A percentile compares a stretch with the other conserved stretches of the same genome.
Evolutionary conservation across 192 early-diverging fungal genomes (phyloP).

Genomic region (Phlyctochytrium arcticum): DNA sequence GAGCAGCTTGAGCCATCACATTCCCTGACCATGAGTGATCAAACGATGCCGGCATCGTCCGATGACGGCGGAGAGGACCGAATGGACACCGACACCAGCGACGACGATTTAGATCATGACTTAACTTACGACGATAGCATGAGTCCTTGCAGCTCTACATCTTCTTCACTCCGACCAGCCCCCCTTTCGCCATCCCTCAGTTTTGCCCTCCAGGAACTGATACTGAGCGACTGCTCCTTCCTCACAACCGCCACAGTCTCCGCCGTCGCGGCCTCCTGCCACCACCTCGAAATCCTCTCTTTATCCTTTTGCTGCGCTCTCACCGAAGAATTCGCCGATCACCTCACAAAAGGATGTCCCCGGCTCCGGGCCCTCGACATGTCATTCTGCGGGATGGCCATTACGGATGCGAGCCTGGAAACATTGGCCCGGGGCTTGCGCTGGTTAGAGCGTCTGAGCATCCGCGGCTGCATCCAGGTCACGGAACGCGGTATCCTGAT

Average conservation of each 20-base stretch:
- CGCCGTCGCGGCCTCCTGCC: constrained; percentile 49
- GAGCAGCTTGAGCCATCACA: background rate
- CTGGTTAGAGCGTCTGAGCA: constrained; percentile 44
- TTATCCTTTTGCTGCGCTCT: constrained; percentile 77
- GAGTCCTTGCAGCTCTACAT: too few species aligned
- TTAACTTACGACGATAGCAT: too few species aligned
- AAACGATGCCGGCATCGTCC: too few species aligned
- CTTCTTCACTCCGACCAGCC: too few species aligned
- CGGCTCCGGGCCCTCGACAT: constrained; percentile 55
- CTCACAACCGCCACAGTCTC: constrained; percentile 63
- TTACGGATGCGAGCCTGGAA: constrained; percentile 58
- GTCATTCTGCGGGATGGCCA: constrained; percentile 68
- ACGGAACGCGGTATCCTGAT: constrained; percentile 27
- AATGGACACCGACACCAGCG: background rate
- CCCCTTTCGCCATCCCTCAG: background rate
- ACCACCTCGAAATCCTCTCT: constrained; percentile 47
- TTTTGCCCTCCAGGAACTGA: constrained; percentile 51
- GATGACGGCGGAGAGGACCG: too few species aligned
- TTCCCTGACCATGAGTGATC: too few species aligned
- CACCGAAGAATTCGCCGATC: constrained; percentile 51
- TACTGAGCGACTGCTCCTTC: constrained; percentile 72
- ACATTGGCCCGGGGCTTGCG: constrained; percentile 35
- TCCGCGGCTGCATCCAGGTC: constrained; percentile 52
- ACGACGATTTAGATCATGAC: too few species aligned
- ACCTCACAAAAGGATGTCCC: constrained; percentile 35